Evolutionary conservation across 1,139 yeast genomes (phyloP), one percentile per base, ranked within the genome.

Genomic region (Spencermartinsiella ligniputridi): DNA sequence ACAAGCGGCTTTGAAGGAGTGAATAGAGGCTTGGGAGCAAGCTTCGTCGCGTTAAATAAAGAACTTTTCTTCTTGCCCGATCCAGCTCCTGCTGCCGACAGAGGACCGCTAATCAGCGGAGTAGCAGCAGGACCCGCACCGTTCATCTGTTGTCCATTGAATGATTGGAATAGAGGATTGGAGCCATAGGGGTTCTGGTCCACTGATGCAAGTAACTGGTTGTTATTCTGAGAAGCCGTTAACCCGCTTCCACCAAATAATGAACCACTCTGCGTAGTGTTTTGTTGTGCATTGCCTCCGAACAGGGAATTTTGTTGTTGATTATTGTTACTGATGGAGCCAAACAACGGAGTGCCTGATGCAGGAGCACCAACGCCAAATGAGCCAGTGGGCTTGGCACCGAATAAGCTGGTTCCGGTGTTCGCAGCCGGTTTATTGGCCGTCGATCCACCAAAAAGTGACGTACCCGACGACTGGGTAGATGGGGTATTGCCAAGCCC

Each of bases 171-270:
- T 42, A 81, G 68, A 3, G 87, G 87, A 59, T 81, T 82, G 51
- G 72, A 72, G 2, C 92, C 90, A 61, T 82, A 84, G 35, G 94
- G 92, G 60, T 84, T 84, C 50, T 75, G 81, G 35, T 75, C 72
- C 45, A 72, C 70, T 27, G 79, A 69, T 32, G 76, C 78, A 35
- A 70, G 59, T 30, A 63, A 53, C 60, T 58, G 69, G 27, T 42
- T 46, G 37, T 5, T 4, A n/a, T n/a, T n/a, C 32, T 27, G 32
- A 6, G 13, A 5, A n/a, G 12, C 4, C 8, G 8, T 27, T 15
- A n/a, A 27, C 5, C 32, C 32, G 13, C 12, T 5, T 9, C 15
- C 8, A 15, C 12, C 32, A n/a, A 27, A 27, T 9, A 27, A 5
- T 8, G 32, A 27, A 15, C 25, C 25, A 6, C 9, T 22, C 39